phyloP scores from a whole-genome alignment of 2,329 filamentous ascomycete species.

The Cytospora piceicola region DNA sequence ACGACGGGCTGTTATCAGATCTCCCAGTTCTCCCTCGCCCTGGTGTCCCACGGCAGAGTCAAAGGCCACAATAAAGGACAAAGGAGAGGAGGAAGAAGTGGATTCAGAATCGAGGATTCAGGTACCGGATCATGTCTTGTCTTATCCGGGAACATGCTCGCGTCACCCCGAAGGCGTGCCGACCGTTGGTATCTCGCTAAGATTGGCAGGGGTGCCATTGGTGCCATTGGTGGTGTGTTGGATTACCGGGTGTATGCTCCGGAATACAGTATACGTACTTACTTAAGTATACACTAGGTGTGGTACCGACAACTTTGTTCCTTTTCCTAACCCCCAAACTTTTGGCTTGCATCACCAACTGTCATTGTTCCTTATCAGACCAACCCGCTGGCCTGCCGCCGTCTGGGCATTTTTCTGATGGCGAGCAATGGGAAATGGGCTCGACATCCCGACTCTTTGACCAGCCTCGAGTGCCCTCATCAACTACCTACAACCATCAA shows the following conservation, averaged over 20 bases:
- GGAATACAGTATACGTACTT: no score
- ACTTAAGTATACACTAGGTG: no score
- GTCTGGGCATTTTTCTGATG: neutral
- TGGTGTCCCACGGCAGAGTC: neutral
- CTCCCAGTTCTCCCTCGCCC: neutral
- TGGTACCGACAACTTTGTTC: neutral
- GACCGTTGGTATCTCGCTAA: constrained; percentile 14
- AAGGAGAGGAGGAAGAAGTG: neutral
- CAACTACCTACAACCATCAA: neutral
- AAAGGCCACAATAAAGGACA: no score
- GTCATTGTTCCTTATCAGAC: neutral
- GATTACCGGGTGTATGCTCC: no score
- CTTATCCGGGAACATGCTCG: constrained; percentile 14
- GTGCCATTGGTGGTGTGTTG: neutral
- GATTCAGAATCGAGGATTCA: neutral
- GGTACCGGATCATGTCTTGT: constrained; percentile 9
- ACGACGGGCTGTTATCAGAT: constrained; percentile 13
- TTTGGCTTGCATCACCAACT: neutral
- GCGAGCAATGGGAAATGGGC: neutral
- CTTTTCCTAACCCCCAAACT: neutral
- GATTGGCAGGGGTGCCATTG: neutral
- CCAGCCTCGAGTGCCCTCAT: neutral
- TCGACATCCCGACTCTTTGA: no score
- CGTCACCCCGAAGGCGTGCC: neutral
- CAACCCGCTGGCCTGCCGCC: neutral